These are phyloP conservation scores for Pseudonectria buxi DNA, from an alignment of 2,329 filamentous ascomycete genomes.

Conservation along the genomic window DNA sequence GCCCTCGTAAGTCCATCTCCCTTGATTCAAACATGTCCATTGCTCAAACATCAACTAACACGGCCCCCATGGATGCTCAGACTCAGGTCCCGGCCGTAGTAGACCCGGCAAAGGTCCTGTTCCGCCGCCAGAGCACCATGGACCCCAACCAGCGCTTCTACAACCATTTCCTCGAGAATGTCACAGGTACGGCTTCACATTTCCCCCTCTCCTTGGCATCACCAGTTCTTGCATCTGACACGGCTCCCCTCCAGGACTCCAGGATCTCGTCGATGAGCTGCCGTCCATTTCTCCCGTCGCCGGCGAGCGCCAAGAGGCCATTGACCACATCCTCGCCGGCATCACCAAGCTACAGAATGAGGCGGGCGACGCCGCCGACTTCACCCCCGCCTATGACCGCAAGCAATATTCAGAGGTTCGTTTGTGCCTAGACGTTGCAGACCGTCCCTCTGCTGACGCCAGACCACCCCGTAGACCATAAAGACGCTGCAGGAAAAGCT, in stretches of 20 bases:
- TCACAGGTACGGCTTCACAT: constrained; percentile 48
- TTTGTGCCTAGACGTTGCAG: neutral
- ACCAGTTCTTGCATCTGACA: too few species aligned
- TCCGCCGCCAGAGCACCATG: constrained; percentile 21
- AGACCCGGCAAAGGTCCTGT: constrained; percentile 17
- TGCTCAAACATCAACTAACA: constrained; percentile 13
- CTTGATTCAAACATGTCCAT: constrained; percentile 3
- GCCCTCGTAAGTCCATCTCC: neutral
- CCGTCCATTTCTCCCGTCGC: constrained; percentile 52
- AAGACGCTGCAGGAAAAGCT: constrained; percentile 76
- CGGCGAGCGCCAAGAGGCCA: constrained; percentile 72
- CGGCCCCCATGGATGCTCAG: constrained; percentile 20
- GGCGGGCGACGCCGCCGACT: constrained; percentile 75
- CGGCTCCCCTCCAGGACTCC: constrained; percentile 50
- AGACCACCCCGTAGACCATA: constrained; percentile 53
- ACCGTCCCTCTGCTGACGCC: constrained; percentile 1
- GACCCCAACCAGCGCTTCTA: constrained; percentile 71
- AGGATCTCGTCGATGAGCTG: constrained; percentile 67
- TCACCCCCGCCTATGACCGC: constrained; percentile 84
- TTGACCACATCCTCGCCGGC: constrained; percentile 70
- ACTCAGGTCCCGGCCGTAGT: constrained; percentile 12
- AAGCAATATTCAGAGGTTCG: constrained; percentile 72
- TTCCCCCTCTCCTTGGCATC: too few species aligned
- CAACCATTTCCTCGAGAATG: constrained; percentile 71
- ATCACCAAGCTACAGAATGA: constrained; percentile 78